Conservation (phyloP, 352 stramenopile genomes). For the Globisporangium irregulare region DNA sequence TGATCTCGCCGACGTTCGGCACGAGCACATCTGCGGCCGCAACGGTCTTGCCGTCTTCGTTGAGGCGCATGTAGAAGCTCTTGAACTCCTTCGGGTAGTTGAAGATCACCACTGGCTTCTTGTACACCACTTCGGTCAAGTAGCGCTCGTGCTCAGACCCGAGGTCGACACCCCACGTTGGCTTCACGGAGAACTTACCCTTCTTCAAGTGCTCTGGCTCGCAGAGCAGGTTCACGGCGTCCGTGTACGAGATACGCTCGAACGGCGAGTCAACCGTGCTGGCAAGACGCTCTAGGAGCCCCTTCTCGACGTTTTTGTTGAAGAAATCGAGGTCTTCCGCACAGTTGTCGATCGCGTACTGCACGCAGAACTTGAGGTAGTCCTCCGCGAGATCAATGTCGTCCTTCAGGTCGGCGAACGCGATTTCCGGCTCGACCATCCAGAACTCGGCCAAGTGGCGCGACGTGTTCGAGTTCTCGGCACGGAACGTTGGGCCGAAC, state of each 20-base stretch:
- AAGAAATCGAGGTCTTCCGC: conserved; percentile 93
- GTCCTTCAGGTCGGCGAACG: conserved; percentile 86
- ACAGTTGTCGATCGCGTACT: conserved; percentile 92
- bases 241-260: conserved; percentile 91
- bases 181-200: conserved; percentile 87
- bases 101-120: conserved; percentile 96
- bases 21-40: conserved; percentile 97
- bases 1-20: conserved; percentile 95
- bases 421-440: conserved; percentile 97
- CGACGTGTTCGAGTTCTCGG: conserved; percentile 98
- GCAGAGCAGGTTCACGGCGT: conserved; percentile 92
- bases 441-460: conserved; percentile 98
- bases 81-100: conserved; percentile 99
- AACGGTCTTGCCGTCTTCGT: conserved; percentile 96
- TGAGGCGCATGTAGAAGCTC: conserved; percentile 99
- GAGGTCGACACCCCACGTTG: conserved; percentile 95
- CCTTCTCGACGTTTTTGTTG: conserved; percentile 91
- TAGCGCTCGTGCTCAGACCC: conserved; percentile 97
- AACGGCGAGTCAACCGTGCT: conserved; percentile 54
- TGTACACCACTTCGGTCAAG: conserved; percentile 89
- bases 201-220: conserved; percentile 78
- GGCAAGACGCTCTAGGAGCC: conserved; percentile 65
- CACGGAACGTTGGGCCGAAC: conserved; percentile 99
- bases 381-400: conserved; percentile 96
- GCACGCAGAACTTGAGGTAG: conserved; percentile 94